Evolutionary conservation across 1,284 basidiomycete species (phyloP).

Genomic region (Pyrrhoderma lamaoense): DNA sequence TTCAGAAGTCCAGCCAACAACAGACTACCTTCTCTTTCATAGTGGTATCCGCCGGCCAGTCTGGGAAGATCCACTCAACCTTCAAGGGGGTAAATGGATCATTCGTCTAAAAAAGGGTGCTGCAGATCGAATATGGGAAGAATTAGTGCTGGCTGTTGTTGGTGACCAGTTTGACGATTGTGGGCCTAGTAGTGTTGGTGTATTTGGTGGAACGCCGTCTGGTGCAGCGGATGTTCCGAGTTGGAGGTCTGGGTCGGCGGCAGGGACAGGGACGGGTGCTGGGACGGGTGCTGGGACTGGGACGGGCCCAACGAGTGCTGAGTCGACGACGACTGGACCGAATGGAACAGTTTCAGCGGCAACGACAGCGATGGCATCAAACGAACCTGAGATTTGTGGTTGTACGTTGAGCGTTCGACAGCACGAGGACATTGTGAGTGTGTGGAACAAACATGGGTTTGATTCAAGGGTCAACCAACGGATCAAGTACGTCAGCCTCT

Average conservation of each 20-base stretch:
- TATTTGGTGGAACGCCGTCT: background rate
- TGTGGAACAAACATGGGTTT: conserved; percentile 71
- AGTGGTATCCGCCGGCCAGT: conserved; percentile 73
- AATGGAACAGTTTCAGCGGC: conserved; percentile 11
- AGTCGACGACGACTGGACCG: conserved; percentile 23
- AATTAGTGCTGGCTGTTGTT: conserved; percentile 67
- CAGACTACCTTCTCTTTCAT: conserved; percentile 83
- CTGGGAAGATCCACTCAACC: conserved; percentile 86
- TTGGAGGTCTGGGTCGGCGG: conserved; percentile 10
- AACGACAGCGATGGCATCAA: background rate
- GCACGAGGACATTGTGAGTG: conserved; percentile 74
- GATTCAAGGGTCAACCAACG: conserved; percentile 62
- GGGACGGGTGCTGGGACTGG: background rate
- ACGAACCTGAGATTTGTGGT: conserved; percentile 66
- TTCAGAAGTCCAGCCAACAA: conserved; percentile 66
- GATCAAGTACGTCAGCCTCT: conserved; percentile 51
- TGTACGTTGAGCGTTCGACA: conserved; percentile 79
- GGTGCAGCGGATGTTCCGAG: conserved; percentile 5
- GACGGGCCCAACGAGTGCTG: background rate
- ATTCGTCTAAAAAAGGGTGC: conserved; percentile 79
- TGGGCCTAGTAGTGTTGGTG: conserved; percentile 24
- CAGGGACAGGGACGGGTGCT: background rate
- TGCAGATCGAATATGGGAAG: conserved; percentile 78
- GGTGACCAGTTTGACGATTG: conserved; percentile 74
- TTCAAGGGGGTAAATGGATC: conserved; percentile 88